Conservation (phyloP, 2,329 filamentous ascomycete genomes). For the Byssothecium circinans region DNA sequence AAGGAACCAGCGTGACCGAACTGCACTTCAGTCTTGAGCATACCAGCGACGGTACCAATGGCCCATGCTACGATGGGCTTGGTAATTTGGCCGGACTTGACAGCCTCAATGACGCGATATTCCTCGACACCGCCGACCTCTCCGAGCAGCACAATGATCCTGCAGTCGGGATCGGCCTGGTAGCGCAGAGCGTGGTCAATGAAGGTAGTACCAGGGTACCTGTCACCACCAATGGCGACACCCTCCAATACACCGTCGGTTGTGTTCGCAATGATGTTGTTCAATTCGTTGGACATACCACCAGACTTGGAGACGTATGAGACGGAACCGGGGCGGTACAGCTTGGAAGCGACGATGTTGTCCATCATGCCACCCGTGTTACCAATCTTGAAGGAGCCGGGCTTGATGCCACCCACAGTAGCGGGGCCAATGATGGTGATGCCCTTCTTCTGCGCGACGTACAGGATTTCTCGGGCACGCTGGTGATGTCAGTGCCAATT, state of each 20-base stretch:
- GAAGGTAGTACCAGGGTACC: constrained; percentile 98
- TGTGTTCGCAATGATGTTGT: constrained; percentile 97
- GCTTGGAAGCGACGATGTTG: constrained; percentile 99
- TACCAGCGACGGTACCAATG: constrained; percentile 97
- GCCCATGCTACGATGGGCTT: constrained; percentile 99
- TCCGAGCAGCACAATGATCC: constrained; percentile 92
- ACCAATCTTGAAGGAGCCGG: constrained; percentile 98
- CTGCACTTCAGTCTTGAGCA: constrained; percentile 99
- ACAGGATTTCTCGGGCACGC: constrained; percentile 96
- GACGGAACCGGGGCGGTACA: constrained; percentile 98
- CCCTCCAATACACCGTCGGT: constrained; percentile 99
- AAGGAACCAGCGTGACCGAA: constrained; percentile 99
- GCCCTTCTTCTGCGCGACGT: constrained; percentile 96
- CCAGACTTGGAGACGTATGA: constrained; percentile 99
- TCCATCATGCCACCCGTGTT: constrained; percentile 99
- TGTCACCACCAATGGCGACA: constrained; percentile 98
- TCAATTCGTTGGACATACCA: constrained; percentile 99
- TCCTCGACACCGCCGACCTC: constrained; percentile 99
- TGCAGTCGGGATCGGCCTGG: constrained; percentile 95
- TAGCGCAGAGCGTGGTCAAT: constrained; percentile 98
- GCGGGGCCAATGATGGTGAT: constrained; percentile 98
- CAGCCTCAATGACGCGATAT: constrained; percentile 98
- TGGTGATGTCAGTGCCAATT: constrained; percentile 42
- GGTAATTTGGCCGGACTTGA: constrained; percentile 90
- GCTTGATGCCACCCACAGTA: constrained; percentile 99